Conservation (phyloP, 331 rosid genomes). For the Stylosanthes scabra region DNA sequence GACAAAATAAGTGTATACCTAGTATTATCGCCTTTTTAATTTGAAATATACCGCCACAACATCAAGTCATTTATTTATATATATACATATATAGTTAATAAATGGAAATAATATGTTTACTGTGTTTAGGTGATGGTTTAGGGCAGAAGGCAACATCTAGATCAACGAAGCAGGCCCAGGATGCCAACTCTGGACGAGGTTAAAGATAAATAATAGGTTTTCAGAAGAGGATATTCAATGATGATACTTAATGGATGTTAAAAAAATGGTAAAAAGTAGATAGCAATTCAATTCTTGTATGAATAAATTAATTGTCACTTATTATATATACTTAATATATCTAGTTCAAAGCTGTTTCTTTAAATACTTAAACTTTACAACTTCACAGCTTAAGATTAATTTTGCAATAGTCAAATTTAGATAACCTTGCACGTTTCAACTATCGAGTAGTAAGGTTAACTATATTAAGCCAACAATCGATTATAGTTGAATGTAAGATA, state of each 20-base stretch:
- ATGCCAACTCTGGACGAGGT: no score
- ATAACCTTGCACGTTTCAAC: not conserved
- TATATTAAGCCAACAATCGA: no score
- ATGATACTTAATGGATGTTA: no score
- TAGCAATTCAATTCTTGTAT: not conserved
- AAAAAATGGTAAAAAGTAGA: not conserved
- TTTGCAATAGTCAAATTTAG: conserved; percentile 12
- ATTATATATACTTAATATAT: no score
- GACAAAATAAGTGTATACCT: no score
- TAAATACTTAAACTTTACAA: not conserved
- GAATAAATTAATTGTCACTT: no score
- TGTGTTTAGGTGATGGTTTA: not conserved
- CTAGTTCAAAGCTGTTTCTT: not conserved
- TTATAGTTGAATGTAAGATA: no score
- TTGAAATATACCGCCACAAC: not conserved
- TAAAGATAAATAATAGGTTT: no score
- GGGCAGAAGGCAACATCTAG: not conserved
- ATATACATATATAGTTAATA: no score
- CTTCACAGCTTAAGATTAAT: not conserved
- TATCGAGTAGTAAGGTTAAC: not conserved
- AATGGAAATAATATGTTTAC: not conserved
- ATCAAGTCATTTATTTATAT: not conserved
- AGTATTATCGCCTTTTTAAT: not conserved
- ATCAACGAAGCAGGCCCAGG: not conserved
- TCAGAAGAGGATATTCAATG: no score